Percentiles rank a stretch among this genome's conserved stretches.
These are phyloP conservation scores for Aspergillus sojae DNA, from an alignment of 2,329 filamentous ascomycete genomes.

Conservation along the genomic window DNA sequence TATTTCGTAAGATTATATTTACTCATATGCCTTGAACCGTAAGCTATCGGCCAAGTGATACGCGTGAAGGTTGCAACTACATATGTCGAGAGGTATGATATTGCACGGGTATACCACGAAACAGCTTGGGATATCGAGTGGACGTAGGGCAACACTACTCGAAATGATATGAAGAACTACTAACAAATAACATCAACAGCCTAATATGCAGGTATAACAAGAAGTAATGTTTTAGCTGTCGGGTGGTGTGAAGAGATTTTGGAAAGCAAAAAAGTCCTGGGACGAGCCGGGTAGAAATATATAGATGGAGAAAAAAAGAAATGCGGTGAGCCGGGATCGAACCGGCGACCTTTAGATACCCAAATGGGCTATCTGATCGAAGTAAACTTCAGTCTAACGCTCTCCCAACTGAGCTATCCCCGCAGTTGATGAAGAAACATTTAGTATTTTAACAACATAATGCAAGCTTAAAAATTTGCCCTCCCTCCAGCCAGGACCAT, in stretches of 20 bases:
- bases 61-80: too few species aligned
- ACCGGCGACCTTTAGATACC: neutral
- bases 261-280: too few species aligned
- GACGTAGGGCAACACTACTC: too few species aligned
- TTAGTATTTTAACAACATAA: neutral
- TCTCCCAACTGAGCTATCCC: conserved; percentile 3
- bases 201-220: too few species aligned
- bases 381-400: conserved; percentile 2
- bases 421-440: neutral
- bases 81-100: too few species aligned
- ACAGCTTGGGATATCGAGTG: too few species aligned
- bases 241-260: too few species aligned
- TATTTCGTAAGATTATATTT: neutral
- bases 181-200: too few species aligned
- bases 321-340: neutral
- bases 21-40: neutral
- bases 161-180: too few species aligned
- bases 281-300: too few species aligned
- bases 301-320: neutral
- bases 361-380: neutral
- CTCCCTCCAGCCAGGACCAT: neutral
- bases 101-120: too few species aligned
- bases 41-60: neutral
- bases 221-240: too few species aligned
- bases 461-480: neutral